Percentiles rank a stretch among this genome's conserved stretches.
phyloP scores from a whole-genome alignment of 805 yeast species.

The Cyberlindnera americana region DNA sequence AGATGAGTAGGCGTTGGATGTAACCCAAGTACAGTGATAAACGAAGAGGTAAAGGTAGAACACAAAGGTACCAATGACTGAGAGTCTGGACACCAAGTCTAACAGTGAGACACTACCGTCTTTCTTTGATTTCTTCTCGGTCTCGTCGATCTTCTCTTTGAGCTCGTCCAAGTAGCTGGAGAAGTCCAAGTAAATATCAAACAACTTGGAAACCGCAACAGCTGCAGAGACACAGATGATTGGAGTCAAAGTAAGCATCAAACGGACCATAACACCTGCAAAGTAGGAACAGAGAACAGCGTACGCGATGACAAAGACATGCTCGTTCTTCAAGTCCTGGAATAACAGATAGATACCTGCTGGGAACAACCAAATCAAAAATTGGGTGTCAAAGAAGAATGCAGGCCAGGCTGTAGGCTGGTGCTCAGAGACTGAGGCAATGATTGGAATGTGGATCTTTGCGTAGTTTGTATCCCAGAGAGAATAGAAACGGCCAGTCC shows the following conservation, averaged over 20 bases:
- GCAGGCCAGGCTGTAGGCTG: conserved; percentile 99
- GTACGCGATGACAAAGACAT: conserved; percentile 87
- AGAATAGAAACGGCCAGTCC: conserved; percentile 99
- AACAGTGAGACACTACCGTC: conserved; percentile 16
- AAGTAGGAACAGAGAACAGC: conserved; percentile 93
- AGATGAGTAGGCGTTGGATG: conserved; percentile 91
- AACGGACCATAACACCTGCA: conserved; percentile 98
- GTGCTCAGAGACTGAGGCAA: conserved; percentile 98
- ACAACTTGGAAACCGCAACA: conserved; percentile 77
- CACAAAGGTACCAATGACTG: conserved; percentile 64
- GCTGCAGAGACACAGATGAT: conserved; percentile 92
- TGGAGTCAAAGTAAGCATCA: conserved; percentile 96
- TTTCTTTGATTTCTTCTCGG: conserved; percentile 6
- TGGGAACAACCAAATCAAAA: conserved; percentile 97
- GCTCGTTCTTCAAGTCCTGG: conserved; percentile 88
- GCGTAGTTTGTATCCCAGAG: conserved; percentile 98
- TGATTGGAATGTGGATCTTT: conserved; percentile 95
- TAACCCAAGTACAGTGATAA: conserved; percentile 95
- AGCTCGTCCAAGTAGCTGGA: conserved; percentile 30
- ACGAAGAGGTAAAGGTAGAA: conserved; percentile 80
- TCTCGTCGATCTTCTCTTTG: conserved; percentile 7
- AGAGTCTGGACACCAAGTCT: conserved; percentile 47
- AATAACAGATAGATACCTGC: conserved; percentile 91
- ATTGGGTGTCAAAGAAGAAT: conserved; percentile 88
- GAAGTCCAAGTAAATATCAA: conserved; percentile 77